phyloP scores from a whole-genome alignment of 306 rosid species.

The Rubus parviflorus region DNA sequence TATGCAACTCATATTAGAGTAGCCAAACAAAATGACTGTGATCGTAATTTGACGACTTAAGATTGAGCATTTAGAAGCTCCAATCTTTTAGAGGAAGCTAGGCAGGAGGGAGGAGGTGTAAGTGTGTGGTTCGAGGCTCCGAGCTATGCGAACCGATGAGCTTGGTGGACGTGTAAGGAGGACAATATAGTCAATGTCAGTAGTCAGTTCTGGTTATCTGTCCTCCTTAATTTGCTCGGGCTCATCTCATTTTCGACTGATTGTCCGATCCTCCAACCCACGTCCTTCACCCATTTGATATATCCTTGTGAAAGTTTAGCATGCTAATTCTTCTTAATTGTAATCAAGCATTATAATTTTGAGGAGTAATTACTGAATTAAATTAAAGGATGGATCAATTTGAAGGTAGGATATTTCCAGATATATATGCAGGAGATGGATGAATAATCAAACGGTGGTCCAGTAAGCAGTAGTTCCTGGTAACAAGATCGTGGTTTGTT shows the following conservation, averaged over 20 bases:
- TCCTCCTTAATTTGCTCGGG: background rate
- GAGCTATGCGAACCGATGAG: background rate
- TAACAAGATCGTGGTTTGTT: background rate
- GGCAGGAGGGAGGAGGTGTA: background rate
- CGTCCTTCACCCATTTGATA: background rate
- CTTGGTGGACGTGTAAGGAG: background rate
- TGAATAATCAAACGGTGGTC: background rate
- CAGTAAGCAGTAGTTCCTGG: background rate
- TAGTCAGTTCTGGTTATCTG: slow-evolving; percentile 11
- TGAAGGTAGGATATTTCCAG: background rate
- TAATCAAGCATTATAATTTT: background rate
- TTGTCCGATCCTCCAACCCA: background rate
- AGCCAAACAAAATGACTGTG: background rate
- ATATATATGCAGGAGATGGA: background rate
- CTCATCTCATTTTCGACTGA: background rate
- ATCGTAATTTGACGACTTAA: background rate
- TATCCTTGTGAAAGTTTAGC: background rate
- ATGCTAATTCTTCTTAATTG: background rate
- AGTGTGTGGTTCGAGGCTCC: background rate
- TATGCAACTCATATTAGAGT: background rate
- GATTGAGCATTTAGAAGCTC: background rate
- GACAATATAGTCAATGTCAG: slow-evolving; percentile 1
- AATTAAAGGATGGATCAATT: background rate
- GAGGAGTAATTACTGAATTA: too few relatives aligned
- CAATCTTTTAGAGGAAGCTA: background rate